A percentile compares a stretch with the other conserved stretches of the same genome.
These are phyloP conservation scores for Sedum album DNA, from an alignment of 164 flowering plant genomes.

Conservation along the genomic window DNA sequence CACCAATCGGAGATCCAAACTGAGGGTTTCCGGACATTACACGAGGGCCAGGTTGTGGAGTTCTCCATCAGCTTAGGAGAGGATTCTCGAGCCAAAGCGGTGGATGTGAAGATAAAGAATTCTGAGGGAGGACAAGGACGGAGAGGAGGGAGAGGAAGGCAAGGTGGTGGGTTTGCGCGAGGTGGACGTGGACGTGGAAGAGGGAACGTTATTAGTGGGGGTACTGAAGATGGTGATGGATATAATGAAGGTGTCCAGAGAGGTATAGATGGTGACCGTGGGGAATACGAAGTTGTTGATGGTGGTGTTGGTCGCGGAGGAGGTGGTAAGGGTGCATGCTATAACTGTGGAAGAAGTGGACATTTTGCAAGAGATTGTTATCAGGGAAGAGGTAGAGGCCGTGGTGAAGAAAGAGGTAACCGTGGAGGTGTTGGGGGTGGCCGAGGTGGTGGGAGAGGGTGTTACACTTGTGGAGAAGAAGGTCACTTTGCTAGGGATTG, in stretches of 20 bases:
- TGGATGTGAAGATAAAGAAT: constrained; percentile 24
- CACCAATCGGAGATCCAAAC: constrained; percentile 43
- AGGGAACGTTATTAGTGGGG: constrained; percentile 11
- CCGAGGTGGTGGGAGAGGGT: constrained; percentile 20
- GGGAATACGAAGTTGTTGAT: constrained; percentile 12
- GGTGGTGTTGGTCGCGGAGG: constrained; percentile 13
- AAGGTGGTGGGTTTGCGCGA: constrained; percentile 9
- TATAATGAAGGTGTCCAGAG: not conserved
- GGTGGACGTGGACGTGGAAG: constrained; percentile 4
- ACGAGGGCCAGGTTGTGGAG: constrained; percentile 41
- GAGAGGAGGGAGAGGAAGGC: constrained; percentile 13
- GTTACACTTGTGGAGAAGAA: constrained; percentile 38
- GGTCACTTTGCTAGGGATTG: constrained; percentile 58
- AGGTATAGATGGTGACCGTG: constrained; percentile 10
- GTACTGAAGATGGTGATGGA: constrained; percentile 1
- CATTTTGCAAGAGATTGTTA: constrained; percentile 9
- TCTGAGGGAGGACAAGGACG: constrained; percentile 10
- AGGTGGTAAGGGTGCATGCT: constrained; percentile 11
- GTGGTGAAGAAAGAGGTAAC: not conserved
- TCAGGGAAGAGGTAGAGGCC: constrained; percentile 18
- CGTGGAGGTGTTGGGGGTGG: constrained; percentile 13
- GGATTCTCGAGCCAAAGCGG: constrained; percentile 37
- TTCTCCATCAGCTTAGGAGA: constrained; percentile 28
- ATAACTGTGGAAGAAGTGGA: constrained; percentile 12
- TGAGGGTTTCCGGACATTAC: constrained; percentile 45